Conservation (phyloP, 179 eudicot species). For the Silene vulgaris region DNA sequence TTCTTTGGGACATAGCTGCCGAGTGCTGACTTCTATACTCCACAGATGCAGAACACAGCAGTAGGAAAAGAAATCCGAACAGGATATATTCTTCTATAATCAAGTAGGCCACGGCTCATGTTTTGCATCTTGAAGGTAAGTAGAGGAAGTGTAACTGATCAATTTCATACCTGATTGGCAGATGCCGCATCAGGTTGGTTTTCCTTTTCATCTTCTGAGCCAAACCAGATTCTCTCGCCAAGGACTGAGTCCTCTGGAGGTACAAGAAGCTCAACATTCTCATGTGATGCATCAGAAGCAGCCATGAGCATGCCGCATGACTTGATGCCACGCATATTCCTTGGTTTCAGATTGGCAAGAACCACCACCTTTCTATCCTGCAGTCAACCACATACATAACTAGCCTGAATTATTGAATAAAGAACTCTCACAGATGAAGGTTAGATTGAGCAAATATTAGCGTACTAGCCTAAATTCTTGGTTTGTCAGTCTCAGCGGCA, state of each 20-base stretch:
- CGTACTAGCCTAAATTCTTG: not conserved
- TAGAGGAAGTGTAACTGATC: not conserved
- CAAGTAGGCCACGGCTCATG: not conserved
- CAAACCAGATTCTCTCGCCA: slow-evolving; percentile 96
- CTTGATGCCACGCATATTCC: slow-evolving; percentile 93
- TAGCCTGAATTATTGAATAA: not conserved
- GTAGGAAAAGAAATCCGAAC: not conserved
- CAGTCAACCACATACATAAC: slow-evolving; percentile 20
- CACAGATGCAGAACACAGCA: not conserved
- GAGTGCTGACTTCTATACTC: not conserved
- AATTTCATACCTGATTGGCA: slow-evolving; percentile 64
- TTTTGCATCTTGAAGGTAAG: not conserved
- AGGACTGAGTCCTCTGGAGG: slow-evolving; percentile 80
- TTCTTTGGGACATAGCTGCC: not conserved
- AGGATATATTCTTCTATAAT: not conserved
- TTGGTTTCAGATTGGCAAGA: slow-evolving; percentile 87
- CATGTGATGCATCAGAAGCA: slow-evolving; percentile 90
- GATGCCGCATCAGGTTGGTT: slow-evolving; percentile 65
- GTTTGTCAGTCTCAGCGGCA: not conserved
- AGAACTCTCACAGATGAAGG: not conserved
- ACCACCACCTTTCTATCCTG: slow-evolving; percentile 73
- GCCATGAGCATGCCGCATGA: slow-evolving; percentile 97
- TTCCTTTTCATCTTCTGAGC: slow-evolving; percentile 61
- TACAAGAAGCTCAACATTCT: slow-evolving; percentile 91
- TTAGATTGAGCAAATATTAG: no score